A percentile compares a stretch with the other conserved stretches of the same genome.
Evolutionary conservation across 176 grass and related monocot genomes (phyloP).

Genomic region (Panicum miliaceum): DNA sequence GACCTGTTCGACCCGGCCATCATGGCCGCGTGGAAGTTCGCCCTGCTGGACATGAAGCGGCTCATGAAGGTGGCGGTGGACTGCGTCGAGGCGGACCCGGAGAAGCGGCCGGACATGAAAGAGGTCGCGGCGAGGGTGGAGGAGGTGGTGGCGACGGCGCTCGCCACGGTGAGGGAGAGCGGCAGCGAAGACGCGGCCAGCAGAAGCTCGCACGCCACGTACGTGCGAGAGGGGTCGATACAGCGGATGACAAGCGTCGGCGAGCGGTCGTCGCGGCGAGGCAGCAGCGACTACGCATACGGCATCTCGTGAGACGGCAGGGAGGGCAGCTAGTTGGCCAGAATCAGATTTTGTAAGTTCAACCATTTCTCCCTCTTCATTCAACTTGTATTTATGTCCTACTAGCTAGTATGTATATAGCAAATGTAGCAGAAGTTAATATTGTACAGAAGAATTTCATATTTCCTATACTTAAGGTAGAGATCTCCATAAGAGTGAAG

Average conservation of each 20-base stretch:
- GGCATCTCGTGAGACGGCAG: constrained; percentile 57
- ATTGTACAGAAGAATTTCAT: constrained; percentile 14
- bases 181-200: neutral
- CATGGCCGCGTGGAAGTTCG: constrained; percentile 51
- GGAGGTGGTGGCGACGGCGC: constrained; percentile 37
- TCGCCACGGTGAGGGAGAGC: constrained; percentile 38
- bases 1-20: constrained; percentile 79
- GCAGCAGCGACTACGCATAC: constrained; percentile 39
- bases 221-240: constrained; percentile 53
- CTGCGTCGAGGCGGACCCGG: constrained; percentile 54
- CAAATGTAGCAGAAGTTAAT: constrained; percentile 15
- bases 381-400: neutral
- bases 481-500: neutral
- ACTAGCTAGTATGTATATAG: neutral
- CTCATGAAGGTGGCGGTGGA: constrained; percentile 63
- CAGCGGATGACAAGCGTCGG: constrained; percentile 41
- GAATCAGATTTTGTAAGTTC: constrained; percentile 37
- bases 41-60: constrained; percentile 77
- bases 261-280: constrained; percentile 48
- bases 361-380: neutral
- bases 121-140: constrained; percentile 63
- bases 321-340: constrained; percentile 14
- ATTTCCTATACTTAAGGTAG: neutral
- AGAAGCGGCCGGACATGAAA: constrained; percentile 61
- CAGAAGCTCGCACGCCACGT: constrained; percentile 42